These are phyloP conservation scores for Xylaria polymorpha DNA, from an alignment of 2,329 filamentous ascomycete genomes.

Conservation along the genomic window DNA sequence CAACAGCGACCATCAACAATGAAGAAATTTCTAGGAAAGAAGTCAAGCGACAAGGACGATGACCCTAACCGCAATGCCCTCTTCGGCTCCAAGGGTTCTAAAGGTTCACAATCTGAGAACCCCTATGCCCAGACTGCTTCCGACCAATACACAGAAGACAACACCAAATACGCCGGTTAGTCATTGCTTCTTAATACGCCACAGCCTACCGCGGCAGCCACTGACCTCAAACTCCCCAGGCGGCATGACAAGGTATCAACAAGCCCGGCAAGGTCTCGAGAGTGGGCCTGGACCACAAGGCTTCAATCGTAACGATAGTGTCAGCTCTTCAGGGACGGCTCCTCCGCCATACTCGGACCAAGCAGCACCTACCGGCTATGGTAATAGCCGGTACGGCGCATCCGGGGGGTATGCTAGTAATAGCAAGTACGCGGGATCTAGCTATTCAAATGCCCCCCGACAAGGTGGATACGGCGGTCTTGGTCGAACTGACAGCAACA, in stretches of 20 bases:
- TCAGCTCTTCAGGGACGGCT: conserved; percentile 47
- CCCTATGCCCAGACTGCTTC: conserved; percentile 64
- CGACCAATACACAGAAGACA: conserved; percentile 65
- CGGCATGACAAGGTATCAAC: conserved; percentile 56
- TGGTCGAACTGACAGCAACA: conserved; percentile 58
- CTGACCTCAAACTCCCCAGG: conserved; percentile 13
- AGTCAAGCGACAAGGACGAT: conserved; percentile 62
- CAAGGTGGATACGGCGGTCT: conserved; percentile 72
- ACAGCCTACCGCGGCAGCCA: background rate
- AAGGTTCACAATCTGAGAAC: conserved; percentile 61
- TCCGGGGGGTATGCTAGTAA: conserved; percentile 62
- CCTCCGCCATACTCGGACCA: conserved; percentile 52
- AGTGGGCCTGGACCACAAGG: conserved; percentile 45
- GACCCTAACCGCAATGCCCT: conserved; percentile 61
- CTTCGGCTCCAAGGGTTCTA: conserved; percentile 66
- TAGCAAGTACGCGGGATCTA: conserved; percentile 62
- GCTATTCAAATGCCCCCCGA: conserved; percentile 52
- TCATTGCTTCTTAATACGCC: conserved; percentile 31
- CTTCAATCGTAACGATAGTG: conserved; percentile 46
- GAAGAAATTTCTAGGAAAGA: conserved; percentile 72
- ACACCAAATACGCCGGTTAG: conserved; percentile 54
- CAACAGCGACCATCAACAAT: conserved; percentile 52
- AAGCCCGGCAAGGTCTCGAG: conserved; percentile 54
- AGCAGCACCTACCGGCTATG: conserved; percentile 43
- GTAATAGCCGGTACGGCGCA: conserved; percentile 48